Conservation (phyloP, 2,329 filamentous ascomycete species). For the Fusarium foetens region DNA sequence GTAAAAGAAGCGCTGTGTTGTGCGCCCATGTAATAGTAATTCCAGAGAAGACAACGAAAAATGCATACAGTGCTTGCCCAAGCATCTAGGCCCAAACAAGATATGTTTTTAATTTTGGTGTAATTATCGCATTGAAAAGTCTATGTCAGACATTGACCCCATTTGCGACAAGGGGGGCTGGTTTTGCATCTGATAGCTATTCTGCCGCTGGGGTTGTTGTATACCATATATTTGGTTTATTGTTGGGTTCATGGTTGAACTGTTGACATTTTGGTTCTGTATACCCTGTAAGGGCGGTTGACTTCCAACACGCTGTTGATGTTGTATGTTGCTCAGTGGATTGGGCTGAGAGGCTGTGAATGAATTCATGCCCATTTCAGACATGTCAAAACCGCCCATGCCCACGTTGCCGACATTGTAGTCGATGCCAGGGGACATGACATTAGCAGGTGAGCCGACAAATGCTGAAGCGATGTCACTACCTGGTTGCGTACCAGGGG, state of each 20-base stretch:
- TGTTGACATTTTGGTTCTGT: slow-evolving; percentile 40
- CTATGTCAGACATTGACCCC: slow-evolving; percentile 45
- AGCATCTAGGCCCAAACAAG: neutral
- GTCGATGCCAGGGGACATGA: slow-evolving; percentile 65
- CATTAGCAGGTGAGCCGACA: slow-evolving; percentile 59
- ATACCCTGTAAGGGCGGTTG: slow-evolving; percentile 49
- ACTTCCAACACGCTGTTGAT: slow-evolving; percentile 45
- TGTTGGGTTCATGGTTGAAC: slow-evolving; percentile 38
- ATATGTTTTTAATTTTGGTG: neutral
- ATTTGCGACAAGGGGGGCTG: slow-evolving; percentile 46
- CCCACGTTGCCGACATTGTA: slow-evolving; percentile 51
- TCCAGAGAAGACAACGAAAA: slow-evolving; percentile 2
- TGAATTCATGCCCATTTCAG: slow-evolving; percentile 65
- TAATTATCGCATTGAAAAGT: slow-evolving; percentile 39
- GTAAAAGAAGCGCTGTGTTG: neutral
- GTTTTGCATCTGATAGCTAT: slow-evolving; percentile 47
- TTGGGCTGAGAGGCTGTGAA: slow-evolving; percentile 49
- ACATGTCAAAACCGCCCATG: slow-evolving; percentile 59
- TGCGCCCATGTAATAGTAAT: neutral
- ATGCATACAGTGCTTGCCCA: neutral
- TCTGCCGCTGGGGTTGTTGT: slow-evolving; percentile 46
- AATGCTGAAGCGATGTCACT: slow-evolving; percentile 61
- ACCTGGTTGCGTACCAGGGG: slow-evolving; percentile 43
- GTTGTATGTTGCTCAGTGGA: slow-evolving; percentile 36
- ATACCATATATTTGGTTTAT: slow-evolving; percentile 47